phyloP scores from a whole-genome alignment of 257 asterid genomes.

The Mentha longifolia region DNA sequence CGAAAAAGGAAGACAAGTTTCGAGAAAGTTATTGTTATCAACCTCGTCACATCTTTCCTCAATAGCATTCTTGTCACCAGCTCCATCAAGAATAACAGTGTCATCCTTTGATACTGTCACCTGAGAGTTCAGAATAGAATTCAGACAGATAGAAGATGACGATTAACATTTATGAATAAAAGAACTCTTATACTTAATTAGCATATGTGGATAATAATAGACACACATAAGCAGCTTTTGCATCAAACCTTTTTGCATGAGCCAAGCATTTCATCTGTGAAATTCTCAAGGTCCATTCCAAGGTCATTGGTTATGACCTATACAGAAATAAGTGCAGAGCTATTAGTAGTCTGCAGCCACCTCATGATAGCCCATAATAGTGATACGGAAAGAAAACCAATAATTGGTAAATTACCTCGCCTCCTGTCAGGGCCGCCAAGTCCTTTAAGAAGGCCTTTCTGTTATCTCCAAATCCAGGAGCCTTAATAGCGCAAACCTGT shows the following conservation, averaged over 20 bases:
- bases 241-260: constrained; percentile 78
- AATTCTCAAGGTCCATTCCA: constrained; percentile 76
- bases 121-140: constrained; percentile 39
- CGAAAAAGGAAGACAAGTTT: background rate
- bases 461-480: constrained; percentile 98
- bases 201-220: background rate
- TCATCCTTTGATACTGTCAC: constrained; percentile 90
- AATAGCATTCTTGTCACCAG: constrained; percentile 77
- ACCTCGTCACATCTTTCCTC: constrained; percentile 96
- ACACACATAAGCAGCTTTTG: background rate
- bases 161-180: background rate
- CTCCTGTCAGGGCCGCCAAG: constrained; percentile 85
- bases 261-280: constrained; percentile 80
- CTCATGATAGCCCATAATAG: background rate
- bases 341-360: constrained; percentile 5
- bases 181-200: background rate
- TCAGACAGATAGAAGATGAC: background rate
- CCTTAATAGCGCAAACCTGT: constrained; percentile 87
- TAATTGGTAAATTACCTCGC: constrained; percentile 57
- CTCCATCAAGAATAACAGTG: constrained; percentile 86
- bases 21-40: constrained; percentile 1
- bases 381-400: no score
- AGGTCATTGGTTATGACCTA: constrained; percentile 93
- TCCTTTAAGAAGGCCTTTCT: constrained; percentile 78
- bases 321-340: background rate